phyloP scores from a whole-genome alignment of 352 stramenopile species.

The Plasmopara muralis region DNA sequence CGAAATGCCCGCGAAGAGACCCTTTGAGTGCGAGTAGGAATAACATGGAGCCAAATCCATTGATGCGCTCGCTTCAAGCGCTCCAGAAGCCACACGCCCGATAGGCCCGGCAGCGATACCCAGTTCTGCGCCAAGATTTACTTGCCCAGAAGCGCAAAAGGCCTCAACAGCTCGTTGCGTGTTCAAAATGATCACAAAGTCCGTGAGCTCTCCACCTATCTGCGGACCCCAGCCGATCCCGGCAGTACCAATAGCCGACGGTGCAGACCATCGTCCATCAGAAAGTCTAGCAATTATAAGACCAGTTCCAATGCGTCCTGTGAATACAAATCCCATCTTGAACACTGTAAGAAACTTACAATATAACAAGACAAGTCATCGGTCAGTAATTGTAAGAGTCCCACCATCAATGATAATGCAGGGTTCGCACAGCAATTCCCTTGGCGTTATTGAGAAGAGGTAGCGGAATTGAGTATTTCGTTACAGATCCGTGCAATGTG shows the following conservation, averaged over 20 bases:
- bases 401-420: constrained; percentile 1
- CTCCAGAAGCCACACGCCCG: constrained; percentile 78
- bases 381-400: not conserved
- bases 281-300: constrained; percentile 89
- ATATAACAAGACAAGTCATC: constrained; percentile 1
- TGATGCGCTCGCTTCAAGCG: constrained; percentile 64
- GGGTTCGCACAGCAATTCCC: constrained; percentile 73
- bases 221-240: constrained; percentile 88
- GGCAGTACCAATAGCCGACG: constrained; percentile 90
- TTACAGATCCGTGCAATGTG: constrained; percentile 81
- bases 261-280: constrained; percentile 93
- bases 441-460: constrained; percentile 84
- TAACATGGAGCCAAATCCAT: constrained; percentile 86
- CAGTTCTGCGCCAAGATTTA: constrained; percentile 89
- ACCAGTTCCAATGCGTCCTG: constrained; percentile 83
- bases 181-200: constrained; percentile 94
- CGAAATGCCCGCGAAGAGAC: constrained; percentile 84
- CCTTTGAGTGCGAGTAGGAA: constrained; percentile 89
- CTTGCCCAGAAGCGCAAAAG: constrained; percentile 78
- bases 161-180: constrained; percentile 78
- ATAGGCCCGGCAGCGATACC: constrained; percentile 83
- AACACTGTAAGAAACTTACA: constrained; percentile 88
- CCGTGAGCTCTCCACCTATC: constrained; percentile 89
- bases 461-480: constrained; percentile 86
- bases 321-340: constrained; percentile 87